Evolutionary conservation across 2,329 filamentous ascomycete species (phyloP).

Genomic region (Claviceps sp.): DNA sequence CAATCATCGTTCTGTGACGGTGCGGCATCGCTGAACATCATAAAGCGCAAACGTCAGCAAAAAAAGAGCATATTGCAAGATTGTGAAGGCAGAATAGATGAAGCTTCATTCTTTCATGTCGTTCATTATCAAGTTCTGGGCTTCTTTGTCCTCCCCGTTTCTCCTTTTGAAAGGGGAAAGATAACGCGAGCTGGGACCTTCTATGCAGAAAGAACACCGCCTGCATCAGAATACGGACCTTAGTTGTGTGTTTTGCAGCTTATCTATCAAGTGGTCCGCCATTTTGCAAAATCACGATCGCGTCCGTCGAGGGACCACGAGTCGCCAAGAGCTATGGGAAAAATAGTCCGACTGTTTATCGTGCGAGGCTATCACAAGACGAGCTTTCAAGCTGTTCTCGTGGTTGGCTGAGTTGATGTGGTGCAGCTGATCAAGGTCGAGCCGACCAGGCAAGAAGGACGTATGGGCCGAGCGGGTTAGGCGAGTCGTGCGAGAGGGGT

Average conservation of each 20-base stretch:
- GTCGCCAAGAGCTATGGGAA: constrained; percentile 6
- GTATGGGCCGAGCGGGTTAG: neutral
- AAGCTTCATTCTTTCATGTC: neutral
- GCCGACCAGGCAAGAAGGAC: neutral
- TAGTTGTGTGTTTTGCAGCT: constrained; percentile 28
- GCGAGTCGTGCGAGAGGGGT: neutral
- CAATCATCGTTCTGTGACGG: constrained; percentile 45
- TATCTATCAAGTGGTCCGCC: constrained; percentile 32
- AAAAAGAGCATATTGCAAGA: neutral
- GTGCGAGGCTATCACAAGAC: constrained; percentile 12
- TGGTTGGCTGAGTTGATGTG: neutral
- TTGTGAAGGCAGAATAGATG: neutral
- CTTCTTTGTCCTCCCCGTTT: neutral
- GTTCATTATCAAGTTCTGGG: neutral
- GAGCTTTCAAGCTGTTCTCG: neutral
- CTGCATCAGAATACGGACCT: constrained; percentile 19
- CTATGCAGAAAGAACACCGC: neutral
- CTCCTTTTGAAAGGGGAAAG: neutral
- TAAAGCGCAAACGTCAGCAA: constrained; percentile 1
- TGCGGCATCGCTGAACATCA: constrained; percentile 29
- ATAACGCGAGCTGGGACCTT: neutral
- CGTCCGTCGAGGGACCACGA: constrained; percentile 15
- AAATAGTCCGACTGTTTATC: constrained; percentile 3
- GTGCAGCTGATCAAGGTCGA: neutral
- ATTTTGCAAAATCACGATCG: constrained; percentile 19